Percentiles rank a stretch among this genome's conserved stretches.
Evolutionary conservation across 495 filamentous ascomycete species (phyloP).

Genomic region (Daldinia concentrica): DNA sequence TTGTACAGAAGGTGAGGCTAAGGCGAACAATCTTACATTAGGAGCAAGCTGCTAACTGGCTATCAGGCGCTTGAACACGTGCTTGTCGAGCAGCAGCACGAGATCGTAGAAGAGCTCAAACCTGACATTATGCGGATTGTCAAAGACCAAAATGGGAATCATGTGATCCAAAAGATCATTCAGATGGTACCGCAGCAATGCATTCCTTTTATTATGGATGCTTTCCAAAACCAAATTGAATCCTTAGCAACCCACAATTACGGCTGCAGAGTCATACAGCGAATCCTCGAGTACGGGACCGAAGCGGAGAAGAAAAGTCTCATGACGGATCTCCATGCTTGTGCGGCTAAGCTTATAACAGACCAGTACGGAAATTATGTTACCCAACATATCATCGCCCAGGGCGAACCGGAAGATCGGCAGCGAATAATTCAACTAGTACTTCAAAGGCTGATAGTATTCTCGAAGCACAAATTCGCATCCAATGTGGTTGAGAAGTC

Average conservation of each 20-base stretch:
- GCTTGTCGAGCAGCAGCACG: slow-evolving; percentile 86
- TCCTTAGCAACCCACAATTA: slow-evolving; percentile 82
- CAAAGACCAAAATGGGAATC: slow-evolving; percentile 93
- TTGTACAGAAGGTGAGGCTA: slow-evolving; percentile 84
- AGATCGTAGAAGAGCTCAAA: slow-evolving; percentile 84
- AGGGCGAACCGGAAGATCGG: slow-evolving; percentile 80
- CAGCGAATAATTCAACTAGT: slow-evolving; percentile 77
- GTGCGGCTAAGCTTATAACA: slow-evolving; percentile 74
- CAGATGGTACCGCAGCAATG: slow-evolving; percentile 83
- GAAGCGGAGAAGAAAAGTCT: slow-evolving; percentile 74
- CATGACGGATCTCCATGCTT: slow-evolving; percentile 80
- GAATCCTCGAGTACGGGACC: slow-evolving; percentile 87
- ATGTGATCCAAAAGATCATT: slow-evolving; percentile 95
- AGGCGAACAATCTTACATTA: neutral
- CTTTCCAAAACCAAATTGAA: slow-evolving; percentile 82
- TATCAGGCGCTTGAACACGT: slow-evolving; percentile 88
- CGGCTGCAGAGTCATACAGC: slow-evolving; percentile 92
- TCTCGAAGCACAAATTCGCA: slow-evolving; percentile 95
- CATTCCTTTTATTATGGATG: slow-evolving; percentile 88
- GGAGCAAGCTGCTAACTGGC: slow-evolving; percentile 16
- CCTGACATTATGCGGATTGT: slow-evolving; percentile 81
- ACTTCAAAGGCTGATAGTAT: slow-evolving; percentile 71
- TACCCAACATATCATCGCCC: slow-evolving; percentile 89
- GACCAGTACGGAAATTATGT: slow-evolving; percentile 98
- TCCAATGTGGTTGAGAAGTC: slow-evolving; percentile 98